Evolutionary conservation across 495 filamentous ascomycete species (phyloP).

Genomic region (Barbatosphaeria neglecta): DNA sequence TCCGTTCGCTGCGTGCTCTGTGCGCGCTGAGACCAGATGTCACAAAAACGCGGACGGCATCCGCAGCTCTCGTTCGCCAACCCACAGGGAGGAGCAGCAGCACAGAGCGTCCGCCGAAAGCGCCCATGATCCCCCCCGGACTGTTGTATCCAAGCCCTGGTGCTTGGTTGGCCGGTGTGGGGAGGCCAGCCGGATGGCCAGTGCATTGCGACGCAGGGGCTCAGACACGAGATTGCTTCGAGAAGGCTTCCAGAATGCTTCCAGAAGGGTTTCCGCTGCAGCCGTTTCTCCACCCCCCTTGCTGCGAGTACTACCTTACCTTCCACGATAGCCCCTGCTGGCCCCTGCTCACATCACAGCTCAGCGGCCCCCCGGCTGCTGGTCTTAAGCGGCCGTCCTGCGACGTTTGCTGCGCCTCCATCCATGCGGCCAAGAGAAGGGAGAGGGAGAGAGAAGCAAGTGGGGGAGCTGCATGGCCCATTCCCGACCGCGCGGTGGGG

Average conservation of each 20-base stretch:
- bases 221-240: neutral
- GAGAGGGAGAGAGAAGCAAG: neutral
- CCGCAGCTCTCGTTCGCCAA: too few species aligned
- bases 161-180: neutral
- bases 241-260: neutral
- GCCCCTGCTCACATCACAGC: too few species aligned
- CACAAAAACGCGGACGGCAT: too few species aligned
- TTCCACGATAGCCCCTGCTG: too few species aligned
- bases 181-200: constrained; percentile 1
- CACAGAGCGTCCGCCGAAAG: neutral
- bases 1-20: too few species aligned
- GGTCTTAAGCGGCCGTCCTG: too few species aligned
- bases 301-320: neutral
- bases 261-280: neutral
- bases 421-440: neutral
- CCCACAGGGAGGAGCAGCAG: neutral
- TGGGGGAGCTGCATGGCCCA: too few species aligned
- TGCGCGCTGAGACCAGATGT: too few species aligned
- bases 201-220: neutral
- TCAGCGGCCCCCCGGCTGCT: too few species aligned
- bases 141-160: neutral
- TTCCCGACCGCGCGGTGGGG: too few species aligned
- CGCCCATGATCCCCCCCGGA: neutral
- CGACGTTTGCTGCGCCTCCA: too few species aligned
- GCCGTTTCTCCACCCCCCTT: neutral